Conservation (phyloP, 148 eudicot genomes). For the Silene uniflora region DNA sequence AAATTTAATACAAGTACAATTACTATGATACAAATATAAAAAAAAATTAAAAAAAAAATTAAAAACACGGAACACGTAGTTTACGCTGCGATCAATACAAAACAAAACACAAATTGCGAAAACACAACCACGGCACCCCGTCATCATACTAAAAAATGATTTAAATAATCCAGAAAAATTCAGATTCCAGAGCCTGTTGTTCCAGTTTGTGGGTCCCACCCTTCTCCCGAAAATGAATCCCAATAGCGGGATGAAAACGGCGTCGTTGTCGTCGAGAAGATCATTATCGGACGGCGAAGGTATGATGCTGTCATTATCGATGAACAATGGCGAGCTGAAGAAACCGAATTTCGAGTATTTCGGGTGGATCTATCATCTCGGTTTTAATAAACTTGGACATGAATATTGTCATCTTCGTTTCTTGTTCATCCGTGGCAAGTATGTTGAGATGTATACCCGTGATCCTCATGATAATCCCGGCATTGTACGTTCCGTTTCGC, state of each 20-base stretch:
- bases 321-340: constrained; percentile 23
- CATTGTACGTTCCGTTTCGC: constrained; percentile 38
- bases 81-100: not conserved
- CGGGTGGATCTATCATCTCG: constrained; percentile 91
- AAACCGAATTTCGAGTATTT: constrained; percentile 49
- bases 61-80: not conserved
- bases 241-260: not conserved
- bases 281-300: constrained; percentile 31
- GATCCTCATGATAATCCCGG: constrained; percentile 71
- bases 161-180: no score
- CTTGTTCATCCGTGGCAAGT: constrained; percentile 63
- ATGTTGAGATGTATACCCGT: constrained; percentile 84
- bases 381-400: constrained; percentile 68
- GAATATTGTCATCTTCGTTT: constrained; percentile 76
- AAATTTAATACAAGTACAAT: no score
- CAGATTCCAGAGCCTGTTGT: no score
- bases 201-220: no score
- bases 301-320: constrained; percentile 17
- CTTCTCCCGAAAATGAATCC: not conserved
- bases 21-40: no score
- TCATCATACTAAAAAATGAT: no score
- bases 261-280: not conserved
- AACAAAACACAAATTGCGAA: not conserved
- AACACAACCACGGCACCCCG: no score
- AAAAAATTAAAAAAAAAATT: no score